Evolutionary conservation across 352 stramenopile species (phyloP), one percentile per base, ranked within the genome.

Genomic region (Globisporangium takayamanum): DNA sequence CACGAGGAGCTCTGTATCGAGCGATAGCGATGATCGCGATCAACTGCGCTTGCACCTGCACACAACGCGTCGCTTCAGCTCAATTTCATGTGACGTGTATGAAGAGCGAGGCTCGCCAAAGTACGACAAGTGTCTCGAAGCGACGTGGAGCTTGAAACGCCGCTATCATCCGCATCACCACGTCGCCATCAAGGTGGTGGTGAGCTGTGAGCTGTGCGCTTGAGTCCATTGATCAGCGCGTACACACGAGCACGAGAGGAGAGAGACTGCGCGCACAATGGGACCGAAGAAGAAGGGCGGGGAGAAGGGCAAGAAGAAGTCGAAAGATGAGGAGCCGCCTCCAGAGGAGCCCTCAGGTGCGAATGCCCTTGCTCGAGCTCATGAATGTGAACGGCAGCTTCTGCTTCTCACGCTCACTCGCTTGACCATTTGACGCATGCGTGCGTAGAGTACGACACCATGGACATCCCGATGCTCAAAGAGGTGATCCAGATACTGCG

Each of bases 401-500:
- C 22, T 16, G 33, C 2, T 2, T 12, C 33, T 48, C 15, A 39
- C 2, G 5, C 20, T 46, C 18, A 56, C 30, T 42, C 5, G 18
- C n/a, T 6, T 37, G 6, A 6, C 3, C 12, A n/a, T 22, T 15
- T 26, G 42, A 16, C 46, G 20, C 53, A 20, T 33, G 1, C 54
- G n/a, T 56, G 16, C 22, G 16, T 54, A 92, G 89, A 97, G 50
- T 97, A 96, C 60, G 88, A 97, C 59, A 90, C 84, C 44, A 97
- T 97, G 91, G 89, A 97, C 72, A 72, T 96, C 18, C 73, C 92
- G 64, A 97, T 96, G 89, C 87, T 97, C 25, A 86, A 92, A 49
- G 89, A 97, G 67, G 89, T 96, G 60, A 92, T 96, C 50, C 87
- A 93, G 39, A 97, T 96, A 85, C 85, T 97, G 42, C 73, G 76